Conservation (phyloP, 2,329 filamentous ascomycete species). For the Talaromyces atroroseus region DNA sequence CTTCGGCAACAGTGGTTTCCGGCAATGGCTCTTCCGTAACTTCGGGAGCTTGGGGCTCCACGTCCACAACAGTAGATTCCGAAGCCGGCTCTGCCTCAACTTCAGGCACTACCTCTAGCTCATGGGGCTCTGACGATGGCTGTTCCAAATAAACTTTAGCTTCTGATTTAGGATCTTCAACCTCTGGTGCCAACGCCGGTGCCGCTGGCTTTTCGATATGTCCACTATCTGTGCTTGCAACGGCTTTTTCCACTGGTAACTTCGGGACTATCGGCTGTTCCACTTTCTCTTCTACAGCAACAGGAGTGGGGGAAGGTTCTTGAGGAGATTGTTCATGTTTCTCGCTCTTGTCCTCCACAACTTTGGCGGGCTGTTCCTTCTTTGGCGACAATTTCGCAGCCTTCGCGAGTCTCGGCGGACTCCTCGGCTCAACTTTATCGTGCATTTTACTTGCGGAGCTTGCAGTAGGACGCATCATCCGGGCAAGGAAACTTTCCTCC, state of each 20-base stretch:
- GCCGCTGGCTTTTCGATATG: not conserved
- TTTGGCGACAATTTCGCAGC: conserved; percentile 12
- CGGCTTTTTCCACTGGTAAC: not conserved
- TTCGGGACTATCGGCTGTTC: not conserved
- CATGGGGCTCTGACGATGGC: not conserved
- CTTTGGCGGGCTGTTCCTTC: conserved; percentile 2
- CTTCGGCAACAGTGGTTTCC: not conserved
- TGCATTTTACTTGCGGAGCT: conserved; percentile 47
- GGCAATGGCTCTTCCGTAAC: not conserved
- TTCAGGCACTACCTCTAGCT: not conserved
- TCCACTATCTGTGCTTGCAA: not conserved
- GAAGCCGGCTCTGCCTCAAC: not conserved
- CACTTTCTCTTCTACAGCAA: not conserved
- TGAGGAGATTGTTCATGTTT: not conserved
- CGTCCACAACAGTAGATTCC: not conserved
- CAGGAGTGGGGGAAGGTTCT: not conserved
- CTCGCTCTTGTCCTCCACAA: not conserved
- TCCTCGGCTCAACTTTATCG: conserved; percentile 41
- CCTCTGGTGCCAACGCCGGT: not conserved
- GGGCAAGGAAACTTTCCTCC: conserved; percentile 44
- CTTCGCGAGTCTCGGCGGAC: conserved; percentile 29
- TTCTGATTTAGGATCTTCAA: not conserved
- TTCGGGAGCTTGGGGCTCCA: not conserved
- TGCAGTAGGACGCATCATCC: conserved; percentile 49
- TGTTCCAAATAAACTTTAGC: not conserved